phyloP scores from a whole-genome alignment of 306 rosid species.

The Neltuma alba region DNA sequence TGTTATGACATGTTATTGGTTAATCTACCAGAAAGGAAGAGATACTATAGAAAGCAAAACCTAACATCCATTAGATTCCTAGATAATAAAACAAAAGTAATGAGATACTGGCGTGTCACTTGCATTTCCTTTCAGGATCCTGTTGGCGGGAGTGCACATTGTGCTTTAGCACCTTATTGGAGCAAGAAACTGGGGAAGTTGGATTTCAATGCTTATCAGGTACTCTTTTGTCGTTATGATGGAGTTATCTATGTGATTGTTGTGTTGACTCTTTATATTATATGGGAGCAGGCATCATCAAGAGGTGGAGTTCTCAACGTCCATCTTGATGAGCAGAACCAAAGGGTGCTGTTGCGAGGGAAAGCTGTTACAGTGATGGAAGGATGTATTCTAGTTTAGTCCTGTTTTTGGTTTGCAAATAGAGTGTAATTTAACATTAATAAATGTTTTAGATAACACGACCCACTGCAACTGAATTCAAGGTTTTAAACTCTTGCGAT shows the following conservation, averaged over 20 bases:
- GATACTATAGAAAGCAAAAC: no score
- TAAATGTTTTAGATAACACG: background rate
- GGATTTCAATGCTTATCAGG: slow-evolving; percentile 71
- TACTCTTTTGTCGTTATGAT: slow-evolving; percentile 26
- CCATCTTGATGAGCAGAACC: slow-evolving; percentile 63
- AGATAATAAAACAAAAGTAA: background rate
- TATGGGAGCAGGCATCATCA: slow-evolving; percentile 63
- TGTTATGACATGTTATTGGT: no score
- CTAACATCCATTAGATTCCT: no score
- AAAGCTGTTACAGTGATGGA: slow-evolving; percentile 75
- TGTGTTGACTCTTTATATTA: background rate
- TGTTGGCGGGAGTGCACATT: slow-evolving; percentile 71
- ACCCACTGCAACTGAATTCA: background rate
- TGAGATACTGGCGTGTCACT: background rate
- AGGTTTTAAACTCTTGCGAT: background rate
- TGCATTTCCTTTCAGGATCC: slow-evolving; percentile 52
- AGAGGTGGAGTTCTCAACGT: slow-evolving; percentile 70
- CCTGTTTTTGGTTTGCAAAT: background rate
- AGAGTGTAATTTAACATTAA: background rate
- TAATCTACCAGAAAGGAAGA: no score
- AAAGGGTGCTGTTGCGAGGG: slow-evolving; percentile 68
- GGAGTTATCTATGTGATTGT: slow-evolving; percentile 18
- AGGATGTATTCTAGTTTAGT: slow-evolving; percentile 60
- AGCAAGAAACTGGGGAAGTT: slow-evolving; percentile 66
- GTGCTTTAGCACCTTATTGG: slow-evolving; percentile 70